Evolutionary conservation across 1,139 yeast genomes (phyloP), one percentile per base, ranked within the genome.

Genomic region (Sugiyamaella sp.): DNA sequence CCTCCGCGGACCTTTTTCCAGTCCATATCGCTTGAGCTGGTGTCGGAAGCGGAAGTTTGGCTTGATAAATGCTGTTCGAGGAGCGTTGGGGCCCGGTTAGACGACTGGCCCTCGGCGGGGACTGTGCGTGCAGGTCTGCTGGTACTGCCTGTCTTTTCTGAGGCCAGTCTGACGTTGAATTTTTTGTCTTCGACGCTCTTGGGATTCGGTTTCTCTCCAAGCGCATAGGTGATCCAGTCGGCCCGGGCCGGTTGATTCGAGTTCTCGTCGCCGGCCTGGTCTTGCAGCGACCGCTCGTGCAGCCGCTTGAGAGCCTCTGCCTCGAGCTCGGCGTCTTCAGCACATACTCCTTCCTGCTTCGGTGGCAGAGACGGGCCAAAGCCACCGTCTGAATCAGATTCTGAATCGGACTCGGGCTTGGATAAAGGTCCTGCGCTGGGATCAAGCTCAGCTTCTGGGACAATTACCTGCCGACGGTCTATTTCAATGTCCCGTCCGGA

Each of bases 151-250:
- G 20, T 32, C 22, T 17, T 43, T 2, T 43, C 46, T 12, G 46
- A 43, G 4, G 46, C 17, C 27, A 43, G 42, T 29, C 14, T 20
- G n/a, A 33, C 24, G 9, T 29, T 19, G 20, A 27, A 29, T 12
- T 24, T 41, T 35, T 51, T 38, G 41, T 37, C 14, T 17, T 4
- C 16, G 29, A 10, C 10, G 49, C n/a, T 35, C 2, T 42, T 43
- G 6, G n/a, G 19, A 19, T 19, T 14, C 24, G 39, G 50, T 33
- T 46, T 46, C 41, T 37, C 45, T 16, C 60, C 62, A 9, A 59
- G 42, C n/a, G 62, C 62, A 20, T 46, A 45, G 43, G 45, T 49
- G 55, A 59, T 51, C 62, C 62, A 59, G 37, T 50, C 37, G 6
- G 57, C 49, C 40, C 59, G 33, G 29, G 33, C 10, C 5, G 16